Conservation (phyloP, 2,329 filamentous ascomycete genomes). For the Aspergillus sergii region DNA sequence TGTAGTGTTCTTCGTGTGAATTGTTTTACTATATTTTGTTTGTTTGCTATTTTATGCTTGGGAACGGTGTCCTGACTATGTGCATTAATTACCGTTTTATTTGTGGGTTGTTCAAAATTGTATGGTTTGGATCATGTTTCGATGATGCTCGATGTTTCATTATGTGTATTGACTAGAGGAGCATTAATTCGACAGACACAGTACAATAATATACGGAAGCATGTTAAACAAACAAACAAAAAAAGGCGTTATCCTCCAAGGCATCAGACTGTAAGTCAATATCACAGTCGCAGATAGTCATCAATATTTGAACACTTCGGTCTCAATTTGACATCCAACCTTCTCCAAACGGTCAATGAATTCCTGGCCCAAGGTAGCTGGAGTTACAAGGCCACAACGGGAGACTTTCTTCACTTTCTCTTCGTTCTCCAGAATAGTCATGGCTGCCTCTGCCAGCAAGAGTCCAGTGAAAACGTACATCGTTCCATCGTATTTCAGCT, state of each 20-base stretch:
- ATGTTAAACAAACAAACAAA: not conserved
- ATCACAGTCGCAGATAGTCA: conserved; percentile 8
- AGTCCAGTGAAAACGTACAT: conserved; percentile 49
- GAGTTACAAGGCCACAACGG: conserved; percentile 51
- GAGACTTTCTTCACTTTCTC: conserved; percentile 44
- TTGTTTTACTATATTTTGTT: not conserved
- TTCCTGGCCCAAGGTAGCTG: conserved; percentile 50
- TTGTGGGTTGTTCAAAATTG: not conserved
- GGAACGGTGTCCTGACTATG: not conserved
- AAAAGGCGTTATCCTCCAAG: not conserved
- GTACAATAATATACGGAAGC: conserved; percentile 12
- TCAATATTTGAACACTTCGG: conserved; percentile 37
- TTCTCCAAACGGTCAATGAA: conserved; percentile 50
- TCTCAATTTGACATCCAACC: conserved; percentile 46
- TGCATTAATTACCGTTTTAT: not conserved
- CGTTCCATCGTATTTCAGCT: conserved; percentile 43
- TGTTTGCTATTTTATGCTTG: not conserved
- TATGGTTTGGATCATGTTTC: not conserved
- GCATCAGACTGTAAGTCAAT: not conserved
- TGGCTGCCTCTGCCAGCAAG: conserved; percentile 48
- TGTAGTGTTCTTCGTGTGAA: not conserved
- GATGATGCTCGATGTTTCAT: not conserved
- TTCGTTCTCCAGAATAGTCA: conserved; percentile 47
- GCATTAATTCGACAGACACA: not conserved
- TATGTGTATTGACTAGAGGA: not conserved